Conservation (phyloP, 352 stramenopile genomes). For the Globisporangium okanoganense region DNA sequence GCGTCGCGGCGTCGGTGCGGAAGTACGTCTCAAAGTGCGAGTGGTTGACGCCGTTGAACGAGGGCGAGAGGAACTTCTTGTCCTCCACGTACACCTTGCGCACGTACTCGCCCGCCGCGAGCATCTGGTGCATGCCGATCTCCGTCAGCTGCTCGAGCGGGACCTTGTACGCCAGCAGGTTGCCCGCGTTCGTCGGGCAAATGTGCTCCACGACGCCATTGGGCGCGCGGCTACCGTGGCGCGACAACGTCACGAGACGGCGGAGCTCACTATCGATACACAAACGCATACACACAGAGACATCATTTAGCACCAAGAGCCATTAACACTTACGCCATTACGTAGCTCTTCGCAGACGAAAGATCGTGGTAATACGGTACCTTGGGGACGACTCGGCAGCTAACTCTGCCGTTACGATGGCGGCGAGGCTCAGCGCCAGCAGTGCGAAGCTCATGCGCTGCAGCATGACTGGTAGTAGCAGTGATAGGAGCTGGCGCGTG, state of each 20-base stretch:
- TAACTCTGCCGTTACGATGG: neutral
- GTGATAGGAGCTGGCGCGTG: neutral
- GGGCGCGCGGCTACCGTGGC: slow-evolving; percentile 74
- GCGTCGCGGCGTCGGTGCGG: slow-evolving; percentile 71
- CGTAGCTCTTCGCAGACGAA: neutral
- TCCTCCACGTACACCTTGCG: slow-evolving; percentile 67
- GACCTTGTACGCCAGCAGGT: slow-evolving; percentile 75
- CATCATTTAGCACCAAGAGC: neutral
- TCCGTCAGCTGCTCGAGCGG: slow-evolving; percentile 80
- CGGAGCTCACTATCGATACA: slow-evolving; percentile 52
- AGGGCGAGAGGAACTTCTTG: slow-evolving; percentile 60
- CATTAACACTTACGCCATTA: neutral
- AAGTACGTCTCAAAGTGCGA: slow-evolving; percentile 86
- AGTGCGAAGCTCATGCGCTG: slow-evolving; percentile 9
- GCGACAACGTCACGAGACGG: slow-evolving; percentile 71
- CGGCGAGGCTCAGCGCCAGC: slow-evolving; percentile 1
- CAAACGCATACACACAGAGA: neutral
- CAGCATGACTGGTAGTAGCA: neutral
- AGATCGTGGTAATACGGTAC: neutral
- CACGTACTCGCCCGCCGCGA: slow-evolving; percentile 62
- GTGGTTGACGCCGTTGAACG: slow-evolving; percentile 68
- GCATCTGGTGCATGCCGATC: slow-evolving; percentile 76
- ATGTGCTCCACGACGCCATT: slow-evolving; percentile 56
- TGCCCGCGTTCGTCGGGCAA: slow-evolving; percentile 65
- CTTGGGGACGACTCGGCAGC: slow-evolving; percentile 1